Evolutionary conservation across 352 stramenopile genomes (phyloP).

Genomic region (Phytopythium vexans): DNA sequence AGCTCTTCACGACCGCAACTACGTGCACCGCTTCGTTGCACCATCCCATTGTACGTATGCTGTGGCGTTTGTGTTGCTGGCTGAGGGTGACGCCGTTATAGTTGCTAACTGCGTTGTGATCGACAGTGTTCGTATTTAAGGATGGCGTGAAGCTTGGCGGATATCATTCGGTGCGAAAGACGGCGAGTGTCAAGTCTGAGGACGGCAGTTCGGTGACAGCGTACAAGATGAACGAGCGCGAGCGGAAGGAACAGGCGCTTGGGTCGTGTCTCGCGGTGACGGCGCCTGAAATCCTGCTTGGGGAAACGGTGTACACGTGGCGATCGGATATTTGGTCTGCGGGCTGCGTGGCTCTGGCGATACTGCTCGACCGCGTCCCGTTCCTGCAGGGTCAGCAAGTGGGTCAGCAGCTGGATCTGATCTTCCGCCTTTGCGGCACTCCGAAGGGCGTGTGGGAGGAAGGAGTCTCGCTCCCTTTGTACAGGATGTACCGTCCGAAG

Average conservation of each 20-base stretch:
- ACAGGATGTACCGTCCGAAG: constrained; percentile 55
- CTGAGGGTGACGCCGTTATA: background rate
- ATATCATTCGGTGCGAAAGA: constrained; percentile 67
- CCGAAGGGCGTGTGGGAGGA: constrained; percentile 50
- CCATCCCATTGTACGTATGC: constrained; percentile 42
- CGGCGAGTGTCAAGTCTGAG: constrained; percentile 26
- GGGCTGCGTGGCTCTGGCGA: constrained; percentile 57
- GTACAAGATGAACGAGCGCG: constrained; percentile 69
- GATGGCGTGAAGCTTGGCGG: constrained; percentile 64
- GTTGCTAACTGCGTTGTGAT: constrained; percentile 2
- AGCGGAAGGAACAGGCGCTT: constrained; percentile 73
- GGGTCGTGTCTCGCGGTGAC: constrained; percentile 64
- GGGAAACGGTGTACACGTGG: constrained; percentile 65
- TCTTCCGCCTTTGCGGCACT: constrained; percentile 77
- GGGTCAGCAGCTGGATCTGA: constrained; percentile 70
- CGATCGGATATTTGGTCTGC: constrained; percentile 74
- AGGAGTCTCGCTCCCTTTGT: constrained; percentile 52
- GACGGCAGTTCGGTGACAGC: constrained; percentile 24
- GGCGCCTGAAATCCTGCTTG: constrained; percentile 72
- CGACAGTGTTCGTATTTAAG: constrained; percentile 61
- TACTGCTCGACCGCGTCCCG: constrained; percentile 62
- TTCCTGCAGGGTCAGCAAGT: constrained; percentile 62
- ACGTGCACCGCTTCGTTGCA: constrained; percentile 77
- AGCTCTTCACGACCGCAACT: constrained; percentile 63
- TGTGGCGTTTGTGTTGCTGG: background rate